Evolutionary conservation across 306 rosid genomes (phyloP), one percentile per base, ranked within the genome.

Genomic region (Sesbania bispinosa): DNA sequence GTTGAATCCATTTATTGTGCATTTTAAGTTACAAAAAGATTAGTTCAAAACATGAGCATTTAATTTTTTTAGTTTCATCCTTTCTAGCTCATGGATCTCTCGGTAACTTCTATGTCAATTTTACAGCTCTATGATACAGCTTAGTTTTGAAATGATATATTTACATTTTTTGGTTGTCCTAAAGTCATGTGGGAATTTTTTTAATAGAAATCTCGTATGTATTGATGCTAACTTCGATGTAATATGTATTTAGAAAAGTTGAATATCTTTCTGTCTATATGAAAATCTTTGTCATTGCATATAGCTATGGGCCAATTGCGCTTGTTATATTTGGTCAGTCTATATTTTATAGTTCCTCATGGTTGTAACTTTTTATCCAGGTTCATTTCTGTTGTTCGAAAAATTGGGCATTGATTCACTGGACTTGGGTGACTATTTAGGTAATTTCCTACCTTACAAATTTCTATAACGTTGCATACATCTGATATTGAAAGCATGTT

Each of bases 391-490:
- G 13, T 38, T 86, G 52, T 86, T 88, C 68, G 51, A 79, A 71
- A 52, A 55, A 15, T 80, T 86, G 85, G 89, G 78, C 62, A 50
- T 88, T 60, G 89, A 78, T 74, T 74, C 73, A 75, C 45, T 79
- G 50, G 85, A 79, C 2, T 15, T 82, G 76, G 79, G 77, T 29
- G 91, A 84, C 72, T 86, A 80, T 84, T 85, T 86, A 57, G 95
- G 95, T 88, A 86, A 54, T 59, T 63, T 67, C 35, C 48, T 29
- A 55, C 58, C 38, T 39, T 42, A 41, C 10, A 10, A 51, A 41
- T 47, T n/a, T 27, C 33, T 50, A 21, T 48, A 19, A 36, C 39
- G 23, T 35, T 6, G 2, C 18, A 8, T 29, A 32, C 68, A 27
- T 10, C 9, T 26, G 10, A 50, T 69, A 36, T n/a, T 46, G 43